Evolutionary conservation across 768 basidiomycete species (phyloP), one percentile per base, ranked within the genome.

Genomic region (Hygrocybe coccinea): DNA sequence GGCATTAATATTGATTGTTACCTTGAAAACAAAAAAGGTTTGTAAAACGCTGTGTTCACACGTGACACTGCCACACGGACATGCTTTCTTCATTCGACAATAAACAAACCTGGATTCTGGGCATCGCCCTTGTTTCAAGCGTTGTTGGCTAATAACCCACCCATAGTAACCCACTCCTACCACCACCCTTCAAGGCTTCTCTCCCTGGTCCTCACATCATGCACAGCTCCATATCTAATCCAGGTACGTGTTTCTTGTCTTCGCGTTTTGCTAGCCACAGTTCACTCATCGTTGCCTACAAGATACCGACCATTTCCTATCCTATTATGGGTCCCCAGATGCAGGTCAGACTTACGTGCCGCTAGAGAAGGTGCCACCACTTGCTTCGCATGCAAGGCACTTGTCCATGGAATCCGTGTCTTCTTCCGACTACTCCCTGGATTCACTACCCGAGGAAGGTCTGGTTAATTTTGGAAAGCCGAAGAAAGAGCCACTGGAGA

Each of bases 341-440:
- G 46, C 57, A 2, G 55, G 55, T 22, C 25, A 36, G 22, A 47
- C 36, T 12, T 56, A 56, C 15, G 24, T 29, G 37, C 50, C 55
- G 21, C 1, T 22, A 8, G 48, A 50, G 19, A 33, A 50, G 11
- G 19, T 59, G 52, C 25, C 54, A 45, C 17, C 50, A 45, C 52
- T 33, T 21, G 15, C 24, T 54, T 64, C 52, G 46, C 59, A 50
- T 52, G 60, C n/a, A 55, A 61, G 50, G 50, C 54, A 58, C 5
- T 35, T 58, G 29, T 68, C 66, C 5, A 59, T 56, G 15, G 62
- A 62, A 46, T 76, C 77, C 3, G 71, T 78, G 3, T 76, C 78
- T 10, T 74, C 75, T 21, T 81, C 81, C 17, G 76, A 79, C 60
- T 80, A 82, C 60, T 81, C 78, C n/a, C 73, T 71, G 29, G 75